Percentiles rank a stretch among this genome's conserved stretches.
Evolutionary conservation across 495 filamentous ascomycete genomes (phyloP).

Genomic region (Parathielavia appendiculata): DNA sequence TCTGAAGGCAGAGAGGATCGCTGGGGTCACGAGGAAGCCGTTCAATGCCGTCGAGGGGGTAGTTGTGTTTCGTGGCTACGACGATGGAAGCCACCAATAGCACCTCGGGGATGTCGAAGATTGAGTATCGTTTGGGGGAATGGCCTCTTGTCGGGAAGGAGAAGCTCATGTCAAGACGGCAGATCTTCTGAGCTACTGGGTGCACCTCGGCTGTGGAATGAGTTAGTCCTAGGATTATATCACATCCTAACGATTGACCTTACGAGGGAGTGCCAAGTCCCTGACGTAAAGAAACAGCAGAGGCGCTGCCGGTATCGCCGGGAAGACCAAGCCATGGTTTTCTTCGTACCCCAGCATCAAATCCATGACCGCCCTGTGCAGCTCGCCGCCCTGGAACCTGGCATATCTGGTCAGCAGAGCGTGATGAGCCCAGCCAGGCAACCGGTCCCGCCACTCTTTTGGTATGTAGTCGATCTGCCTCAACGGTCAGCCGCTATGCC

Average conservation of each 20-base stretch:
- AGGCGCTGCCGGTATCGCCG: constrained; percentile 61
- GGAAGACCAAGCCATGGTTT: constrained; percentile 66
- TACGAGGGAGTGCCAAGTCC: constrained; percentile 73
- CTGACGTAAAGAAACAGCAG: constrained; percentile 65
- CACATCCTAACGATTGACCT: constrained; percentile 19
- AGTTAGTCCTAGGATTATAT: constrained; percentile 16
- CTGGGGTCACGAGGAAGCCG: constrained; percentile 50
- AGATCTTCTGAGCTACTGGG: constrained; percentile 53
- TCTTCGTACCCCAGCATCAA: constrained; percentile 57
- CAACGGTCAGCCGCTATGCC: constrained; percentile 15
- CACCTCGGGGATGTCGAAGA: constrained; percentile 61
- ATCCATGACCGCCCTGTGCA: constrained; percentile 60
- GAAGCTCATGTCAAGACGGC: constrained; percentile 51
- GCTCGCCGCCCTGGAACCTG: constrained; percentile 43
- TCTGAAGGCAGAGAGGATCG: constrained; percentile 56
- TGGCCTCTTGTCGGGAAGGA: constrained; percentile 41
- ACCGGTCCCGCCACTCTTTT: constrained; percentile 56
- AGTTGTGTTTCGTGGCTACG: constrained; percentile 70
- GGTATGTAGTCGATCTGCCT: constrained; percentile 50
- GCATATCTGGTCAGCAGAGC: constrained; percentile 51
- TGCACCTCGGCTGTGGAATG: constrained; percentile 53
- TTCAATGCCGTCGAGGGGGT: constrained; percentile 63
- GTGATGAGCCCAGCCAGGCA: constrained; percentile 55
- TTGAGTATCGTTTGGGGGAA: constrained; percentile 16
- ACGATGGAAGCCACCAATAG: constrained; percentile 67